Conservation (phyloP, 768 basidiomycete genomes). For the Rhodosporidiobolus odoratus region DNA sequence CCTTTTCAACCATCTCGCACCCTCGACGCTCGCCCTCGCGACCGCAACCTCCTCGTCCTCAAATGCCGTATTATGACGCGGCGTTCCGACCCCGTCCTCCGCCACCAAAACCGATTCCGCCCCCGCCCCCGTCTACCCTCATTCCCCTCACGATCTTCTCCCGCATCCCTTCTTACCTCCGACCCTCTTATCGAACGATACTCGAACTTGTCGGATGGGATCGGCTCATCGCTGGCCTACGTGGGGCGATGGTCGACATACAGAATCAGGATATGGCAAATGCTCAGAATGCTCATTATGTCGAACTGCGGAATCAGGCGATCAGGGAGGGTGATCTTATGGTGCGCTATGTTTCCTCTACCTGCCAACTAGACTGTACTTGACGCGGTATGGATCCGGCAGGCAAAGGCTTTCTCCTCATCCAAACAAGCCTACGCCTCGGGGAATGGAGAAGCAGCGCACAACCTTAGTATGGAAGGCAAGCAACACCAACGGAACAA, state of each 20-base stretch:
- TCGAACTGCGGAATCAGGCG: conserved; percentile 65
- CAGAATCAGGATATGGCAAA: conserved; percentile 39
- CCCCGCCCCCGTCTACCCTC: background rate
- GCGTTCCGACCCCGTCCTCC: background rate
- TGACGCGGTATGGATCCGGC: conserved; percentile 6
- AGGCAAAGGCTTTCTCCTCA: conserved; percentile 44
- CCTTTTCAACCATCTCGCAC: background rate
- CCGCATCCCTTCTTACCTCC: conserved; percentile 22
- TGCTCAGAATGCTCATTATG: conserved; percentile 58
- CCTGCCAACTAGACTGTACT: background rate
- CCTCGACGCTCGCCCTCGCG: background rate
- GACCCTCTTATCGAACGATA: conserved; percentile 19
- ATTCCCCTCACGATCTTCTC: conserved; percentile 1
- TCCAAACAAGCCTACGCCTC: conserved; percentile 69
- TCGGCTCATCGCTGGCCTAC: background rate
- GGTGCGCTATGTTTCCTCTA: conserved; percentile 45
- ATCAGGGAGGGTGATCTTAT: conserved; percentile 73
- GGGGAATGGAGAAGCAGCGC: conserved; percentile 71
- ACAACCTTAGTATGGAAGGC: conserved; percentile 72
- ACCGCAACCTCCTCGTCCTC: background rate
- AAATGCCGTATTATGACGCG: background rate
- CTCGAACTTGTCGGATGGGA: conserved; percentile 12
- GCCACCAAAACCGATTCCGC: background rate
- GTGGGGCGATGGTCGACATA: background rate
- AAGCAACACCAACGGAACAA: conserved; percentile 72